These are phyloP conservation scores for Picochlorum sp. DNA, from an alignment of 139 green algal genomes.

Conservation along the genomic window DNA sequence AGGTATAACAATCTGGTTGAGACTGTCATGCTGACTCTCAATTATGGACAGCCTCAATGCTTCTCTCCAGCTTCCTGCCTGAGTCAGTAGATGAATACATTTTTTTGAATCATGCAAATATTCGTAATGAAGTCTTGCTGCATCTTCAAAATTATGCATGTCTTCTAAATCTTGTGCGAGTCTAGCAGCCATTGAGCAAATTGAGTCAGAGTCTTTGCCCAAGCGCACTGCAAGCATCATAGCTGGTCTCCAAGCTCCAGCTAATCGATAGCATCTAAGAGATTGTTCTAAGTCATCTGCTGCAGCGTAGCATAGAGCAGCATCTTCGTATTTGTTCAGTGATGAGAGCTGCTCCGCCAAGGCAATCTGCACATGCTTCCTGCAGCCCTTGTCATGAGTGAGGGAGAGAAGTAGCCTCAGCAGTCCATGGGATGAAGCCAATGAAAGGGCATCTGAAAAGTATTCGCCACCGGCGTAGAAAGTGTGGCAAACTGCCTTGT, in stretches of 20 bases:
- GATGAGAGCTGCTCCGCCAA: slow-evolving; percentile 38
- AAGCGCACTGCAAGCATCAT: slow-evolving; percentile 52
- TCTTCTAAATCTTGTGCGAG: slow-evolving; percentile 53
- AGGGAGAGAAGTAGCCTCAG: slow-evolving; percentile 60
- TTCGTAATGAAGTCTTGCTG: slow-evolving; percentile 46
- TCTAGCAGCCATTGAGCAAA: slow-evolving; percentile 39
- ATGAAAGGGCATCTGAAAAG: slow-evolving; percentile 45
- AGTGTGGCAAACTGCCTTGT: slow-evolving; percentile 50
- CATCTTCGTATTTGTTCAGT: slow-evolving; percentile 43
- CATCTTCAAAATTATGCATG: slow-evolving; percentile 35
- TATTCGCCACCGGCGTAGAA: slow-evolving; percentile 37
- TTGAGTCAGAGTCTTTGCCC: slow-evolving; percentile 10
- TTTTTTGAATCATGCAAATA: slow-evolving; percentile 55
- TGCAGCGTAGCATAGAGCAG: slow-evolving; percentile 55
- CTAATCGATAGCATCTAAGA: slow-evolving; percentile 54
- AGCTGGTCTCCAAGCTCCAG: slow-evolving; percentile 62
- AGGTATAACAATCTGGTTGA: slow-evolving; percentile 35
- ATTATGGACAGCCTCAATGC: too few relatives aligned
- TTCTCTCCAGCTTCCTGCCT: slow-evolving; percentile 42
- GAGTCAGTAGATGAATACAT: slow-evolving; percentile 42
- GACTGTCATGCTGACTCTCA: too few relatives aligned
- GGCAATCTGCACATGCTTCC: slow-evolving; percentile 20
- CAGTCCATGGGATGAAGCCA: slow-evolving; percentile 52
- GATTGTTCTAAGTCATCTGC: slow-evolving; percentile 36
- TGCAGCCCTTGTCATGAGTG: slow-evolving; percentile 9